A percentile compares a stretch with the other conserved stretches of the same genome.
Evolutionary conservation across 108 stramenopile species (phyloP).

Genomic region (Cyclotella kingstonii): DNA sequence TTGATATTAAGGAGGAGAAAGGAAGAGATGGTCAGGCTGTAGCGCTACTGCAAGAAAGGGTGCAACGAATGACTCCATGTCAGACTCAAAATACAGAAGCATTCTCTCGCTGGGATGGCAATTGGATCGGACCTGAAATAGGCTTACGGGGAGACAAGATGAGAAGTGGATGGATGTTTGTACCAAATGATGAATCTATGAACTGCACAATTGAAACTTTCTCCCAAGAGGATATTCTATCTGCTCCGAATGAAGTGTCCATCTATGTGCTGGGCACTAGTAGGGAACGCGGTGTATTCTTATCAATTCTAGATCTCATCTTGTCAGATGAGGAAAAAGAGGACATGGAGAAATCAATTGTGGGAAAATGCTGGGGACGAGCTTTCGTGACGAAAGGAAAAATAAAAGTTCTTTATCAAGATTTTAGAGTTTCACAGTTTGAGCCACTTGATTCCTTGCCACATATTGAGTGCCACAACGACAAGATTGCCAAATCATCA

Average conservation of each 20-base stretch:
- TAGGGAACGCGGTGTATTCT: conserved; percentile 36
- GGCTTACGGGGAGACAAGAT: conserved; percentile 3
- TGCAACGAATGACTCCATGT: conserved; percentile 11
- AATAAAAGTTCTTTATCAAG: conserved; percentile 33
- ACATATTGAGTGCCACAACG: conserved; percentile 36
- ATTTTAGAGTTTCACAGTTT: conserved; percentile 27
- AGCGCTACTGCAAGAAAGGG: conserved; percentile 11
- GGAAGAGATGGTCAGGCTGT: background rate
- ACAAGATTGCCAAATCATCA: conserved; percentile 25
- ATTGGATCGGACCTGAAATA: conserved; percentile 36
- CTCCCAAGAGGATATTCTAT: conserved; percentile 8
- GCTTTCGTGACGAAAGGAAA: conserved; percentile 28
- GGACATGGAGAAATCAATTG: conserved; percentile 1
- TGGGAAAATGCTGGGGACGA: conserved; percentile 44
- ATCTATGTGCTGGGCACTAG: conserved; percentile 39
- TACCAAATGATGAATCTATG: conserved; percentile 25
- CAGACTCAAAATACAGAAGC: background rate
- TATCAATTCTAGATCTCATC: conserved; percentile 29
- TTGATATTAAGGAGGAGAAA: background rate
- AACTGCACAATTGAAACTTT: conserved; percentile 34
- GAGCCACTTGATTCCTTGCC: conserved; percentile 6
- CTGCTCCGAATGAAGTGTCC: conserved; percentile 19
- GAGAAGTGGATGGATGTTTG: conserved; percentile 37
- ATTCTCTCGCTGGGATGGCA: conserved; percentile 28
- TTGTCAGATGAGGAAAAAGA: conserved; percentile 21